These are phyloP conservation scores for Globisporangium lucens DNA, from an alignment of 352 stramenopile genomes.

Conservation along the genomic window DNA sequence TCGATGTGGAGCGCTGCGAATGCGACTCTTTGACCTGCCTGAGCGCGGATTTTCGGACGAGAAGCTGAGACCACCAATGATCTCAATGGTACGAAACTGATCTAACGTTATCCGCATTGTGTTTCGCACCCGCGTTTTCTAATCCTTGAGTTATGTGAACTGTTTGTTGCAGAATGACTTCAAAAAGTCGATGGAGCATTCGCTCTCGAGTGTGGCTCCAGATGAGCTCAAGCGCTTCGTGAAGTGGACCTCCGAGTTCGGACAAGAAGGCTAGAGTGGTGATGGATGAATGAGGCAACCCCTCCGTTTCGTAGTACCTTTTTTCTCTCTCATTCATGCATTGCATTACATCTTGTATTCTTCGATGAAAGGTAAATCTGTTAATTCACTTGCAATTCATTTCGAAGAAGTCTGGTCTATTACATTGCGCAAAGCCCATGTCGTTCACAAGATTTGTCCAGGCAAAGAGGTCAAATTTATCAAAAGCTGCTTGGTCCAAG, in stretches of 20 bases:
- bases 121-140: conserved; percentile 1
- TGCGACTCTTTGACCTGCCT: conserved; percentile 83
- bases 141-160: neutral
- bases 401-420: neutral
- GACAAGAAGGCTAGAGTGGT: conserved; percentile 92
- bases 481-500: neutral
- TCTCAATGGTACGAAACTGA: conserved; percentile 66
- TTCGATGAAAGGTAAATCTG: conserved; percentile 6
- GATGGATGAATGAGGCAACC: neutral
- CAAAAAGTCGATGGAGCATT: conserved; percentile 92
- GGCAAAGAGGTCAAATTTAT: too few relatives aligned
- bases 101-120: neutral
- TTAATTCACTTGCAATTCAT: neutral
- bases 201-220: conserved; percentile 92
- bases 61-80: conserved; percentile 83
- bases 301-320: neutral
- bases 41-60: conserved; percentile 81
- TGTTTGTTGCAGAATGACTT: conserved; percentile 89
- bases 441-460: too few relatives aligned
- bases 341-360: conserved; percentile 12
- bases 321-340: conserved; percentile 2
- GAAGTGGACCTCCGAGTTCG: conserved; percentile 99
- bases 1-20: conserved; percentile 72
- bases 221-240: conserved; percentile 97
- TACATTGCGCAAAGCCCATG: too few relatives aligned